Conservation (phyloP, 1,284 basidiomycete genomes). For the Pseudozyma thailandica region DNA sequence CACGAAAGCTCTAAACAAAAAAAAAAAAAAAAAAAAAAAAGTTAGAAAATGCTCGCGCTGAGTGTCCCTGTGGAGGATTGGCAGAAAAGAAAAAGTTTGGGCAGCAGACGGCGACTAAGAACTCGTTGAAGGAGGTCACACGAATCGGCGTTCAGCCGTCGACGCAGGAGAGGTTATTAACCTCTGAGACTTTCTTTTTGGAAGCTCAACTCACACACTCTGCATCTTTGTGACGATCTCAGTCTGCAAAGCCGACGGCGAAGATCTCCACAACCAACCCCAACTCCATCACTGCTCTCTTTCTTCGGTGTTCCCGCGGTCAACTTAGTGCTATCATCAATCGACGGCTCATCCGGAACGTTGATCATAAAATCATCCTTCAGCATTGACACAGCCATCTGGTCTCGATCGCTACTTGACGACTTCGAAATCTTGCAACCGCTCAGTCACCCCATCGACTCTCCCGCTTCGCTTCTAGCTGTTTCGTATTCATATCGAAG, state of each 20-base stretch:
- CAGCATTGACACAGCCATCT: not conserved
- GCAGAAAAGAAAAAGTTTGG: not conserved
- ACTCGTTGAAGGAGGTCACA: not conserved
- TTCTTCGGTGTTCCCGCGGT: too few species aligned
- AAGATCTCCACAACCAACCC: too few species aligned
- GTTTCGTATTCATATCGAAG: not conserved
- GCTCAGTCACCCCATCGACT: not conserved
- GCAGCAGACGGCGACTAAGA: not conserved
- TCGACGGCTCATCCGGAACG: too few species aligned
- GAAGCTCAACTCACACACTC: too few species aligned
- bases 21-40: too few species aligned
- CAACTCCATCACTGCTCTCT: too few species aligned
- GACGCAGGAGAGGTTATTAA: too few species aligned
- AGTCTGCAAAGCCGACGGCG: too few species aligned
- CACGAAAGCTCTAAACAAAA: conserved; percentile 3
- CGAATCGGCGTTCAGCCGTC: conserved; percentile 14
- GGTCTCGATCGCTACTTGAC: too few species aligned
- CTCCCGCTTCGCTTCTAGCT: not conserved
- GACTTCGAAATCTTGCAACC: not conserved
- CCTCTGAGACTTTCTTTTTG: not conserved
- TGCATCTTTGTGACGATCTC: too few species aligned
- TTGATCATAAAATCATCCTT: not conserved
- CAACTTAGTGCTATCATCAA: too few species aligned
- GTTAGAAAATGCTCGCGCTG: not conserved
- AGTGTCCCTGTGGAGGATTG: not conserved